phyloP scores from a whole-genome alignment of 2,329 filamentous ascomycete genomes.

The Nemania sp. region DNA sequence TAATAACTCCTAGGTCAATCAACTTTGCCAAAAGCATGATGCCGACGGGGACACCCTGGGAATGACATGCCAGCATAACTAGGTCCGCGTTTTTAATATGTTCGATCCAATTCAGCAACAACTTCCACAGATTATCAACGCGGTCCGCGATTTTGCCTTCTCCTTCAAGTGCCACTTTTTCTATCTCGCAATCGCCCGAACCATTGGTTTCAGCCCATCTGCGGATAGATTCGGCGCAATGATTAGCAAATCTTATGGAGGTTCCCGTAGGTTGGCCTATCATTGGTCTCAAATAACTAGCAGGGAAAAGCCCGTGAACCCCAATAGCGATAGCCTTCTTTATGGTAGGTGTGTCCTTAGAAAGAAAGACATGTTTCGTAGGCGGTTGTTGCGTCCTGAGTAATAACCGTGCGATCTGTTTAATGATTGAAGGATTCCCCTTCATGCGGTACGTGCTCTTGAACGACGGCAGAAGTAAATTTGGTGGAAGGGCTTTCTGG shows the following conservation, averaged over 20 bases:
- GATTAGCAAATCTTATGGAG: constrained; percentile 90
- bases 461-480: constrained; percentile 78
- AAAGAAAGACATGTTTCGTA: constrained; percentile 77
- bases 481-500: constrained; percentile 61
- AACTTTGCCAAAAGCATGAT: constrained; percentile 94
- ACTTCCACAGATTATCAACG: constrained; percentile 92
- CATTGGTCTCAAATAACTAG: constrained; percentile 85
- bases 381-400: constrained; percentile 67
- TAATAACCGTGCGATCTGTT: constrained; percentile 71
- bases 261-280: constrained; percentile 96
- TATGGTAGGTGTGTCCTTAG: constrained; percentile 76
- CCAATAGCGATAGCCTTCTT: constrained; percentile 92
- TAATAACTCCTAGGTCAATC: constrained; percentile 88
- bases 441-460: constrained; percentile 74
- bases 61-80: constrained; percentile 92
- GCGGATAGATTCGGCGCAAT: constrained; percentile 84
- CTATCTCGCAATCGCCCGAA: constrained; percentile 81
- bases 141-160: constrained; percentile 92
- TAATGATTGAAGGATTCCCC: constrained; percentile 76
- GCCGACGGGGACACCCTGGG: constrained; percentile 93
- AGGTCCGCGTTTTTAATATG: constrained; percentile 89
- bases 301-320: constrained; percentile 93
- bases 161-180: constrained; percentile 93
- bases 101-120: constrained; percentile 94
- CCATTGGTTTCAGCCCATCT: constrained; percentile 83